These are phyloP conservation scores for Crithidia thermophila DNA, from an alignment of 208 protist species.

Conservation along the genomic window DNA sequence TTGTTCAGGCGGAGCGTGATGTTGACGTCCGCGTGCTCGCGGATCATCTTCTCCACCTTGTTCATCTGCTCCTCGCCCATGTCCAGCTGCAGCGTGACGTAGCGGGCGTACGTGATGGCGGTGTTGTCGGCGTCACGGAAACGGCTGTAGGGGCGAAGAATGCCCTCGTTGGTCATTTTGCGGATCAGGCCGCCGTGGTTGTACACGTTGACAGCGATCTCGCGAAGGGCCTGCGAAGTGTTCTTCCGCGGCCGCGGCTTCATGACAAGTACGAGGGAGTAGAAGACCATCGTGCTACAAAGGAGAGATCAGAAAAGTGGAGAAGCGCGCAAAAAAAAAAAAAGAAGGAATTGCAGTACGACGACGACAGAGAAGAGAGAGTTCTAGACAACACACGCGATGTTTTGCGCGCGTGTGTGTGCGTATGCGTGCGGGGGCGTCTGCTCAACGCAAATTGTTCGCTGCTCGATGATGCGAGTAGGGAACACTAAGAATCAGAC, in stretches of 20 bases:
- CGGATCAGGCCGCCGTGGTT: constrained; percentile 84
- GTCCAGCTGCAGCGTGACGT: constrained; percentile 85
- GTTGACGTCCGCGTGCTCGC: constrained; percentile 85
- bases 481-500: neutral
- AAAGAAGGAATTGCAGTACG: neutral
- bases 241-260: constrained; percentile 72
- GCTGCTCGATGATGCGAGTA: no score
- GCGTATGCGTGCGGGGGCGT: no score
- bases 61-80: constrained; percentile 84
- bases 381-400: no score
- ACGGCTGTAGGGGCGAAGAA: constrained; percentile 84
- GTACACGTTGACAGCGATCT: constrained; percentile 75
- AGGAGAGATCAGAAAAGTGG: neutral
- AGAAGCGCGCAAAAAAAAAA: neutral
- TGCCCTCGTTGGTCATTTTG: constrained; percentile 85
- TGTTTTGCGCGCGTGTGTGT: no score
- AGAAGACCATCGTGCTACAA: constrained; percentile 82
- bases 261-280: constrained; percentile 85
- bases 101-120: constrained; percentile 80
- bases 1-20: constrained; percentile 76
- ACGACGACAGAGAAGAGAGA: no score
- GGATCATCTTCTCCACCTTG: constrained; percentile 78
- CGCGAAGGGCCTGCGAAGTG: constrained; percentile 79
- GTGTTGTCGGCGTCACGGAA: constrained; percentile 85
- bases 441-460: no score